Percentiles rank a stretch among this genome's conserved stretches.
Conservation (phyloP, 108 stramenopile genomes). For the Nitzschia sp. region DNA sequence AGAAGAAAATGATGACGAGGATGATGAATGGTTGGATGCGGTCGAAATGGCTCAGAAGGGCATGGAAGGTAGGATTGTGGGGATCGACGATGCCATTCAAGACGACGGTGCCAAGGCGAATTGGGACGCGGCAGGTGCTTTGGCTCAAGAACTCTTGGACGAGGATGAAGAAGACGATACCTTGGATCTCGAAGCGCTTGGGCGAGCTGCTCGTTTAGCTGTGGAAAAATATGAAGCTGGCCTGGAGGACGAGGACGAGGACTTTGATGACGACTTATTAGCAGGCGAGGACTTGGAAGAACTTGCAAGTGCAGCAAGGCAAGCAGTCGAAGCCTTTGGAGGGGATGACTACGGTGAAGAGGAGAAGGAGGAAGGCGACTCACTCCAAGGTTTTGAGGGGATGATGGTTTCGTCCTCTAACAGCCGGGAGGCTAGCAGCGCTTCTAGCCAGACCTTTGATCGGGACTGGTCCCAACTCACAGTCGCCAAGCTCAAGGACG, state of each 20-base stretch:
- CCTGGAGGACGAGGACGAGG: slow-evolving; percentile 15
- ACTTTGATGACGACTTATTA: slow-evolving; percentile 18
- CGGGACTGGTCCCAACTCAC: slow-evolving; percentile 26
- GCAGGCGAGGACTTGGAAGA: slow-evolving; percentile 10
- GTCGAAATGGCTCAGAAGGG: slow-evolving; percentile 42
- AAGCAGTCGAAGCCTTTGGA: slow-evolving; percentile 11
- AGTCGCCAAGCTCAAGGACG: slow-evolving; percentile 13
- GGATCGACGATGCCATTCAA: slow-evolving; percentile 18
- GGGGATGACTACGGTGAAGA: not conserved
- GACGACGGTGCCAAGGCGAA: slow-evolving; percentile 33
- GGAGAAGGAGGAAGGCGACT: slow-evolving; percentile 5
- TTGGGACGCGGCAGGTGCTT: slow-evolving; percentile 42
- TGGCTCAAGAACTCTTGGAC: slow-evolving; percentile 29
- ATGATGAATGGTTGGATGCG: slow-evolving; percentile 48
- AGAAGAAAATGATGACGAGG: slow-evolving; percentile 25
- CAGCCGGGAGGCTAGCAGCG: too few species aligned
- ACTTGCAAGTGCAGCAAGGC: slow-evolving; percentile 31
- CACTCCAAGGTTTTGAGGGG: not conserved
- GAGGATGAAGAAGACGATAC: slow-evolving; percentile 15
- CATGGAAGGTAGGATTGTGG: slow-evolving; percentile 41
- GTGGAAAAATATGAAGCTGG: slow-evolving; percentile 21
- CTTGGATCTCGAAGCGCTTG: slow-evolving; percentile 24
- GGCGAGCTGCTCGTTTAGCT: slow-evolving; percentile 32
- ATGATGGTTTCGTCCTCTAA: not conserved
- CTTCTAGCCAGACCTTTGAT: not conserved